phyloP scores from a whole-genome alignment of 164 flowering plant species.

The Vitis cinerea region DNA sequence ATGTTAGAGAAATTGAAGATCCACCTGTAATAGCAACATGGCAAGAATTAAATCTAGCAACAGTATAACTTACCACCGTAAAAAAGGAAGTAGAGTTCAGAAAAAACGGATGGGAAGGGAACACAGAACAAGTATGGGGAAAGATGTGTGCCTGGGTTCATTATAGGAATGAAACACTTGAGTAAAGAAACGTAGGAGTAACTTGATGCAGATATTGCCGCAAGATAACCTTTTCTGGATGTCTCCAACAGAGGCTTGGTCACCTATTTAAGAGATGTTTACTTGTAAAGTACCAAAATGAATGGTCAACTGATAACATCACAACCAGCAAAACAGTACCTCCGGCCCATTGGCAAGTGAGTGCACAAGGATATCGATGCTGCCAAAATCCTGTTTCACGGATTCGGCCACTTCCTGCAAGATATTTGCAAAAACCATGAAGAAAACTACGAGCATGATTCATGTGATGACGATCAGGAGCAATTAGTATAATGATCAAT shows the following conservation, averaged over 20 bases:
- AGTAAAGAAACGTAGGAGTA: conserved; percentile 90
- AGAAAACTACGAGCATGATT: background rate
- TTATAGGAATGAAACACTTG: conserved; percentile 88
- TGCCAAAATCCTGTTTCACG: conserved; percentile 90
- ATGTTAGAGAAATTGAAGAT: conserved; percentile 88
- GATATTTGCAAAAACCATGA: conserved; percentile 2
- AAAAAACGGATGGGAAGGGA: background rate
- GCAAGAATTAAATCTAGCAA: background rate
- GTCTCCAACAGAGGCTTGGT: conserved; percentile 89
- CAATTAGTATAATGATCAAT: no score
- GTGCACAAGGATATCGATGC: conserved; percentile 96
- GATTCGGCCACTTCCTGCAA: conserved; percentile 85
- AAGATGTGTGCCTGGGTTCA: conserved; percentile 78
- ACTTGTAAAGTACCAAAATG: background rate
- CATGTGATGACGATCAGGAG: background rate
- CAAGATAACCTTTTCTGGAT: conserved; percentile 91
- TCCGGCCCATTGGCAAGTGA: conserved; percentile 99
- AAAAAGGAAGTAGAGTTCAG: background rate
- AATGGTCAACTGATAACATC: background rate
- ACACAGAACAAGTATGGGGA: background rate
- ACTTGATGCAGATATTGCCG: conserved; percentile 94
- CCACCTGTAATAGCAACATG: conserved; percentile 61
- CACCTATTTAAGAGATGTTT: conserved; percentile 45
- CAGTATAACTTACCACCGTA: background rate
- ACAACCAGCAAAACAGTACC: conserved; percentile 37